Evolutionary conservation across 257 asterid genomes (phyloP), one percentile per base, ranked within the genome.

Genomic region (Nicotiana knightiana): DNA sequence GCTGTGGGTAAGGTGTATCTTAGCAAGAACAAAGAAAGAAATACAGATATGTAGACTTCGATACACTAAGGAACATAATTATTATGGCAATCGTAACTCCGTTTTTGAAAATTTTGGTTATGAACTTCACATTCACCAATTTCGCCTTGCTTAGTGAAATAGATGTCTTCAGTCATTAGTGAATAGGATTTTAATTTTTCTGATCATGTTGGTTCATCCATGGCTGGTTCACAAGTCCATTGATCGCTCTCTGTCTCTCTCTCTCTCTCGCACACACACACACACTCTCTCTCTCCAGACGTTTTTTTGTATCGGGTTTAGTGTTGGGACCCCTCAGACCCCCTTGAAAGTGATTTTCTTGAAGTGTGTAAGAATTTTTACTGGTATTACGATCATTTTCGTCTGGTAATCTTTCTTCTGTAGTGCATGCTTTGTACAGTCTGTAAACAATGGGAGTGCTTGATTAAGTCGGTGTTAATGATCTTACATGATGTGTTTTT

Each of bases 401-500:
- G 48, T 39, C 79, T 73, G 39, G 79, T n/a, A 48, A 18, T 33
- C 26, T 66, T 66, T 66, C 75, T 32, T 33, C 51, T 33, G 51
- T 67, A 67, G 53, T 33, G 28, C 17, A 26, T 80, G 17, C 37
- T 64, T 46, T 39, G 58, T 75, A 54, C 64, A 35, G 37, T 78
- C 26, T 67, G 59, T 68, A 33, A 32, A 68, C 24, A 63, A 53
- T 76, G 43, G 55, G 67, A 16, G 6, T 57, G 51, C 62, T 59
- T 68, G 9, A 54, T 10, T 77, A 15, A 37, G 46, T 81, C 65
- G 80, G 67, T 55, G 75, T 21, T 54, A 35, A 61, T 85, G 79
- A 33, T 82, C 81, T 24, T 83, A 33, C 67, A 32, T 82, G 32
- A 15, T 76, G 64, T 83, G 70, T 5, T 68, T 76, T 48, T 86